These are phyloP conservation scores for Claviceps fusiformis DNA, from an alignment of 2,329 filamentous ascomycete species.

Conservation along the genomic window DNA sequence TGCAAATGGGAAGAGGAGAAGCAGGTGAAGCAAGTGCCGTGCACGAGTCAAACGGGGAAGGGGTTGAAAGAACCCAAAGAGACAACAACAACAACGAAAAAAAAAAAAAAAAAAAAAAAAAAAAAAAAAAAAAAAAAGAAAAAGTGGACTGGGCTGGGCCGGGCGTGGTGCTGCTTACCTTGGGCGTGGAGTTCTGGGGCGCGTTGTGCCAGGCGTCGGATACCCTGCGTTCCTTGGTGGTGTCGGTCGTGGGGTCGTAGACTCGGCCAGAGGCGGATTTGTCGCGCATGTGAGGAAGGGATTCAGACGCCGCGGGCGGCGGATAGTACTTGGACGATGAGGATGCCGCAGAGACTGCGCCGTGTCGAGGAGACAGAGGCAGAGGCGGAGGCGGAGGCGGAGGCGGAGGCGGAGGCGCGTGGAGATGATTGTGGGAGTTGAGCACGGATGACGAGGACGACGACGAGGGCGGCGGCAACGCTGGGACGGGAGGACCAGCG, in stretches of 20 bases:
- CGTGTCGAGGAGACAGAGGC: slow-evolving; percentile 30
- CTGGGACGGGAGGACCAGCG: slow-evolving; percentile 15
- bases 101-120: too few species aligned
- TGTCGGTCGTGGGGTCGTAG: slow-evolving; percentile 41
- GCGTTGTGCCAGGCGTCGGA: slow-evolving; percentile 36
- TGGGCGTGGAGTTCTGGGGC: slow-evolving; percentile 29
- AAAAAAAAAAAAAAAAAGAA: slow-evolving; percentile 7
- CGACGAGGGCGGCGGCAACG: slow-evolving; percentile 16
- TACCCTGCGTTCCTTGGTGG: slow-evolving; percentile 30
- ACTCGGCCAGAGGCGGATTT: slow-evolving; percentile 31
- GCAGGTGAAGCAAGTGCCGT: slow-evolving; percentile 4
- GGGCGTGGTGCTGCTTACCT: slow-evolving; percentile 25
- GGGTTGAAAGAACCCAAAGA: slow-evolving; percentile 8
- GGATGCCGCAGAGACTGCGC: slow-evolving; percentile 16
- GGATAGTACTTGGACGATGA: slow-evolving; percentile 12
- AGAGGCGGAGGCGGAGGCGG: slow-evolving; percentile 14
- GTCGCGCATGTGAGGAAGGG: slow-evolving; percentile 21
- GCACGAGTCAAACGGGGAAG: slow-evolving; percentile 9
- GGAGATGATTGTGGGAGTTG: slow-evolving; percentile 12
- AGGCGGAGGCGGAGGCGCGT: slow-evolving; percentile 20
- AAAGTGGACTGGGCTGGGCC: slow-evolving; percentile 13
- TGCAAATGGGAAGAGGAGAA: slow-evolving; percentile 3
- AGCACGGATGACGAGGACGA: slow-evolving; percentile 13
- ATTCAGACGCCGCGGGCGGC: slow-evolving; percentile 3
- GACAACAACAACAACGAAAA: too few species aligned